phyloP scores from a whole-genome alignment of 106 monocot genomes.

The Vanilla planifolia region DNA sequence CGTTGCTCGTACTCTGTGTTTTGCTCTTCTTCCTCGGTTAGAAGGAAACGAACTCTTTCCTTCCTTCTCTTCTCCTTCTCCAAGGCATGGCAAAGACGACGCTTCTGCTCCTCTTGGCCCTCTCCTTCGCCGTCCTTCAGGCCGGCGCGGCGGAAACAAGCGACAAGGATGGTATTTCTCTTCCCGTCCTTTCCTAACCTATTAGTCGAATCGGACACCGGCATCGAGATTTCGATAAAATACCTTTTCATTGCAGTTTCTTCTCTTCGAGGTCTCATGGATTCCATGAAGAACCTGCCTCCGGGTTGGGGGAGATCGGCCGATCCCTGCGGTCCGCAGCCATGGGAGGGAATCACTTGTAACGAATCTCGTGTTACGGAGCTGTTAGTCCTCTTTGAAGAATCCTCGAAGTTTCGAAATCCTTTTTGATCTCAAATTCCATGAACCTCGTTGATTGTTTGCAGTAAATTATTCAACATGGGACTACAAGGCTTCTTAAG shows the following conservation, averaged over 20 bases:
- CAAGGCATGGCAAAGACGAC: background rate
- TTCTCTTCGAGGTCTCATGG: conserved; percentile 26
- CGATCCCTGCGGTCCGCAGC: conserved; percentile 31
- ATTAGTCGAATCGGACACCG: background rate
- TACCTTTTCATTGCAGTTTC: conserved; percentile 15
- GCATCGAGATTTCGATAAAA: background rate
- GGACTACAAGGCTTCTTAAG: conserved; percentile 28
- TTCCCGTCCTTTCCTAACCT: background rate
- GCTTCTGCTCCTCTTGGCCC: background rate
- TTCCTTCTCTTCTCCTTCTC: conserved; percentile 3
- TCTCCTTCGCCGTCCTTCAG: background rate
- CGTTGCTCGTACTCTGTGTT: no score
- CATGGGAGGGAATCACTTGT: conserved; percentile 47
- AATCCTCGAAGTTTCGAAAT: no score
- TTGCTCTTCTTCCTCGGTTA: background rate
- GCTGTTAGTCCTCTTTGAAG: conserved; percentile 18
- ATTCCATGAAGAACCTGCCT: conserved; percentile 26
- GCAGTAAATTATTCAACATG: conserved; percentile 41
- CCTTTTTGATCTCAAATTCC: background rate
- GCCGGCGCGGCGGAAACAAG: background rate
- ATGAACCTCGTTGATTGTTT: background rate
- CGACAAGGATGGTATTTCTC: background rate
- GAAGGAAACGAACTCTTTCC: no score
- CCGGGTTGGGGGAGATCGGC: conserved; percentile 29
- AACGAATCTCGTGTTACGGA: conserved; percentile 20